Base-by-base conservation (phyloP, 2,329 filamentous ascomycete species). In the Leptographium radiaticola region DNA sequence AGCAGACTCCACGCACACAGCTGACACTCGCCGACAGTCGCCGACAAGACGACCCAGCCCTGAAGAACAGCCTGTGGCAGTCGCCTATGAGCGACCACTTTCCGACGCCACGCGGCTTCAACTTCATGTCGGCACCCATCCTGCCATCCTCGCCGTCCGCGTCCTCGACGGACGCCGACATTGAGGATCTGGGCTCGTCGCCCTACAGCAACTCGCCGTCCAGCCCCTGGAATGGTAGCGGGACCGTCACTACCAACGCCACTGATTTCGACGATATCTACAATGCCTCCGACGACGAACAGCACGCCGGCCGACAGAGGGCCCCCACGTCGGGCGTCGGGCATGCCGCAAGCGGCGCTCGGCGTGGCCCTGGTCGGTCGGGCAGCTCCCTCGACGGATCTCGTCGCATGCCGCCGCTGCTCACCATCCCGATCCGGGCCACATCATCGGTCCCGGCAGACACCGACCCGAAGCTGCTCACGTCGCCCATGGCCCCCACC, bases 191-290 rank as follows among this genome's bases (percentile, higher is more conserved):
- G 36, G 67, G 65, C 56, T 65, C 62, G 52, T 70, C 70, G 40
- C 67, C 65, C 13, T 57, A 62, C 34, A 59, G 39, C 40, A 49
- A 55, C 39, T 55, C 39, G 6, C 18, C 53, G 12, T 51, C 53
- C 8, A 75, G 78, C 58, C 74, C 74, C 31, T 83, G 84, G 86
- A 83, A 77, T 58, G 74, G 80, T 61, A 36, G 33, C 50, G 39
- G 46, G 55, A 56, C 72, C 74, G 62, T 85, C 77, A 71, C 69
- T 65, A 84, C 84, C 59, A 79, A 81, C 61, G 76, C 76, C 58
- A 87, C 80, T 60, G 84, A 88, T 59, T 91, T 91, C 62, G 87
- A 95, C 67, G 88, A 94, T 62, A 72, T 95, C 49, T 95, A 95
- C 67, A 87, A 93, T 67, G 77, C 88, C 44, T 89, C 87, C 16